Percentiles rank a stretch among this genome's conserved stretches.
Conservation (phyloP, 176 grass and related monocot genomes). For the Thinopyrum elongatum region DNA sequence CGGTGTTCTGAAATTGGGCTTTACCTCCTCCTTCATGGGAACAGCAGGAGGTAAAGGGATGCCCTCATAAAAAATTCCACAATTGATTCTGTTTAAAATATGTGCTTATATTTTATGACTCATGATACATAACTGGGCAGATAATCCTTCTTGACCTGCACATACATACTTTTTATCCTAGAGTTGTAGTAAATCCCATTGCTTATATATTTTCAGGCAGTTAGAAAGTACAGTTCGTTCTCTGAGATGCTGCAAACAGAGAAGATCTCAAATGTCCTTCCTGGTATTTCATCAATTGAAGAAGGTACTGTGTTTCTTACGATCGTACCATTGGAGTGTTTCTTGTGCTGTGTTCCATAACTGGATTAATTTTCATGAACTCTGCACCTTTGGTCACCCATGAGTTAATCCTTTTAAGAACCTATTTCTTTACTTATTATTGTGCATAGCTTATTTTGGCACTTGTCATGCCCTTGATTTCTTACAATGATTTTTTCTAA, state of each 20-base stretch:
- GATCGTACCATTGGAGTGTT: background rate
- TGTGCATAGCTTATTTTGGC: background rate
- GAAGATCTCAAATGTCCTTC: conserved; percentile 78
- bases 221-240: conserved; percentile 63
- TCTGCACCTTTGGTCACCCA: conserved; percentile 1
- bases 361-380: background rate
- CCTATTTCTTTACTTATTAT: background rate
- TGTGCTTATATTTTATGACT: background rate
- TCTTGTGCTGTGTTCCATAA: background rate
- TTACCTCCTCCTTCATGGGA: too few relatives aligned
- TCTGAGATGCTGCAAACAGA: conserved; percentile 77
- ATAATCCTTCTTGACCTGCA: background rate
- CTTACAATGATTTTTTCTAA: background rate
- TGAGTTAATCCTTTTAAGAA: conserved; percentile 10
- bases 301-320: conserved; percentile 50
- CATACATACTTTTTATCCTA: background rate
- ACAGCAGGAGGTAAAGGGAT: too few relatives aligned
- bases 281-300: conserved; percentile 65
- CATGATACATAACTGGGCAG: background rate
- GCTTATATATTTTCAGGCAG: conserved; percentile 45
- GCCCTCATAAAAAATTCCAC: background rate
- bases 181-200: background rate
- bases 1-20: too few relatives aligned
- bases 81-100: background rate
- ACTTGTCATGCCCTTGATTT: background rate